phyloP scores from a whole-genome alignment of 176 grass and related monocot genomes.

The Carex cristatella region DNA sequence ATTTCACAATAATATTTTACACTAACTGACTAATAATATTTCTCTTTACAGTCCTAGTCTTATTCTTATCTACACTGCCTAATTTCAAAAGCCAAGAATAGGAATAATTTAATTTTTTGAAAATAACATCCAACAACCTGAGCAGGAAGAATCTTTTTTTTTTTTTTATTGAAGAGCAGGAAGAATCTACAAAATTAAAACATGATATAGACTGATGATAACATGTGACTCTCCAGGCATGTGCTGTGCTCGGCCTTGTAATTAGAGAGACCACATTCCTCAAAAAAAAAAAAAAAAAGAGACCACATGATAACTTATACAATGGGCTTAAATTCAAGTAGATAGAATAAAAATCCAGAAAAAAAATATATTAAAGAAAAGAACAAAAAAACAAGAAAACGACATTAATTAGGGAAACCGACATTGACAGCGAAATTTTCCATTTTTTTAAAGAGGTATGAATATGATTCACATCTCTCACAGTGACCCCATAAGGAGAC shows the following conservation, averaged over 20 bases:
- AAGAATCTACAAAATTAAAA: not conserved
- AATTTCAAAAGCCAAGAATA: not conserved
- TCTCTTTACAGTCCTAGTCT: not conserved
- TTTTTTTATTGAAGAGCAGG: not conserved
- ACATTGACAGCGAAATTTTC: not conserved
- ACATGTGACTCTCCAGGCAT: not conserved
- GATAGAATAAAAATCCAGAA: not conserved
- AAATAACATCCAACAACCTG: slow-evolving; percentile 4
- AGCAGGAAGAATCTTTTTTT: not conserved
- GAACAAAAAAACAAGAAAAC: not conserved
- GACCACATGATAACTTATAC: slow-evolving; percentile 10
- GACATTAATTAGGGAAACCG: not conserved
- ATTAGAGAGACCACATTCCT: slow-evolving; percentile 1
- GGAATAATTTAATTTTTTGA: not conserved
- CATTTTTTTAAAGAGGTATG: not conserved
- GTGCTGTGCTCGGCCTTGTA: not conserved
- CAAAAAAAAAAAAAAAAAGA: not conserved
- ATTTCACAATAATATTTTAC: not conserved
- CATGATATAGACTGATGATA: not conserved
- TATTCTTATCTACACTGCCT: not conserved
- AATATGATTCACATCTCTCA: not conserved
- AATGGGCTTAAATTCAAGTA: not conserved
- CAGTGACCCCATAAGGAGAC: not conserved
- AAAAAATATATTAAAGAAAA: not conserved
- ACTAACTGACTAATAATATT: not conserved